A percentile compares a stretch with the other conserved stretches of the same genome.
Evolutionary conservation across 176 grass and related monocot species (phyloP).

Genomic region (Aegilops speltoides): DNA sequence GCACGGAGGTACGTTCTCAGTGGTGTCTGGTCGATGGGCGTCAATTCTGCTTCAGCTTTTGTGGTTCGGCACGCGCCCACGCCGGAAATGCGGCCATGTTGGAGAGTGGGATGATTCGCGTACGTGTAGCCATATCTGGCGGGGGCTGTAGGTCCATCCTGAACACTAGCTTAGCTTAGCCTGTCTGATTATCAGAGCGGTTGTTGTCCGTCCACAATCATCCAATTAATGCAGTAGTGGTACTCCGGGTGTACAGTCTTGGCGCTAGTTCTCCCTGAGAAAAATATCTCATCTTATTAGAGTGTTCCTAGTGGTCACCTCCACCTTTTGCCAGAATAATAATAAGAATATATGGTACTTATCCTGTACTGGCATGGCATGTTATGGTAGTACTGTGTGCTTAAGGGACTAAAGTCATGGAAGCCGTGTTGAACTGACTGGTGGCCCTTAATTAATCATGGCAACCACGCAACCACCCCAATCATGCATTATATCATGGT

Average conservation of each 20-base stretch:
- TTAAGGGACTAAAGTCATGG: not conserved
- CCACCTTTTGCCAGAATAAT: not conserved
- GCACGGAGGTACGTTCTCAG: not conserved
- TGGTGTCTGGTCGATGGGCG: not conserved
- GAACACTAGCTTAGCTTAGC: not conserved
- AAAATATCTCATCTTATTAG: not conserved
- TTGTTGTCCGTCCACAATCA: not conserved
- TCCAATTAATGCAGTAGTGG: not conserved
- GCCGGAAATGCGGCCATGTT: not conserved
- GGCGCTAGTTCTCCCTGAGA: not conserved
- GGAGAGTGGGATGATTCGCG: not conserved
- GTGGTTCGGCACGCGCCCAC: not conserved
- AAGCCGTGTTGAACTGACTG: not conserved
- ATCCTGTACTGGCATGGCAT: not conserved
- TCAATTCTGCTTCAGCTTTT: not conserved
- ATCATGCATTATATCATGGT: not conserved
- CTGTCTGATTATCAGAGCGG: not conserved
- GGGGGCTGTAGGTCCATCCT: not conserved
- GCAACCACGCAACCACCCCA: conserved; percentile 6
- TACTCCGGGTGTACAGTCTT: not conserved
- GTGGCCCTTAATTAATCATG: not conserved
- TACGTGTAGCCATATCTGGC: not conserved
- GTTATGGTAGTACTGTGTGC: not conserved
- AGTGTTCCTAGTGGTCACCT: not conserved
- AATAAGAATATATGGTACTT: not conserved